Evolutionary conservation across 202 grass and related monocot genomes (phyloP), one percentile per base, ranked within the genome.

Genomic region (Sporobolus alterniflorus): DNA sequence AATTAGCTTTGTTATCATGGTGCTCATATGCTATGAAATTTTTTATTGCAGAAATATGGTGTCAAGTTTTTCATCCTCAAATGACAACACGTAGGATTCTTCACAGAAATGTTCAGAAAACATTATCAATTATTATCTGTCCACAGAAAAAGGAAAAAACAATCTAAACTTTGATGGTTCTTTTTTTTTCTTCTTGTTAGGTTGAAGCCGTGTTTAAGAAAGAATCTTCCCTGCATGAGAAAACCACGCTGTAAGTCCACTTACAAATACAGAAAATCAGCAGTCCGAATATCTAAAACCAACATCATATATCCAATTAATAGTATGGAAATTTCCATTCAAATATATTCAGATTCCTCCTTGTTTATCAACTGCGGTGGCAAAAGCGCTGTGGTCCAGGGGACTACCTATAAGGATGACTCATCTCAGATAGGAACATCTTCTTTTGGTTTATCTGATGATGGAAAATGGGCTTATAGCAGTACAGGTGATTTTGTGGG

Each of bases 281-380:
- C 10, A 54, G 61, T 50, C 20, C 4, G 2, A 15, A 51, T 34
- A 20, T 69, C 70, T 11, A 46, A 12, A 78, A 66, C 2, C 31
- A 24, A 67, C 11, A 44, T 82, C 68, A 51, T 28, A 65, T 73
- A 73, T 65, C 7, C 22, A 44, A 65, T 65, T 39, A 8, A 39
- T 74, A 31, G 2, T 66, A 49, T 46, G 81, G 46, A 89, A 81
- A 56, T 20, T 64, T 76, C 13, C 9, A 61, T 76, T 85, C 15
- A 71, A 71, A 51, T 83, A 64, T 74, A 63, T 89, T 78, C 92
- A 97, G 94, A 91, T 92, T 80, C 80, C 76, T 91, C 86, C 32
- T 24, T 97, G 30, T 97, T 80, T 86, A 94, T 97, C 67, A 97
- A 97, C 74, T 97, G 94, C 70, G 94, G 94, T 50, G 94, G 94